Evolutionary conservation across 2,329 filamentous ascomycete species (phyloP).

Genomic region (Paraphoma sp.): DNA sequence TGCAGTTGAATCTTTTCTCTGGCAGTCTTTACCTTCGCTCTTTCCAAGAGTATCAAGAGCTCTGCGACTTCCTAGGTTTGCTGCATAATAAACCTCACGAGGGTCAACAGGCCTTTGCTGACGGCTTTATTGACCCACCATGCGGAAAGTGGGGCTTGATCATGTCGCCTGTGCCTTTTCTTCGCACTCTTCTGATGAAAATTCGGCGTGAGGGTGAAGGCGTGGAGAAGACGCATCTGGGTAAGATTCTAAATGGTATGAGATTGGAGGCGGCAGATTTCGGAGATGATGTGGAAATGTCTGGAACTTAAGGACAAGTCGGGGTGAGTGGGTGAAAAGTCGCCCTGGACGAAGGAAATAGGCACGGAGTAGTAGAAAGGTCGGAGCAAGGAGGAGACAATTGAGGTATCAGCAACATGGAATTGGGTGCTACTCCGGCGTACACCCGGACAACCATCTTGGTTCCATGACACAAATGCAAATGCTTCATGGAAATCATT

Average conservation of each 20-base stretch:
- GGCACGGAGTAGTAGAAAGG: too few relatives aligned
- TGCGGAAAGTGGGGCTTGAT: constrained; percentile 40
- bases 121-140: constrained; percentile 46
- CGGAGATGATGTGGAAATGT: too few relatives aligned
- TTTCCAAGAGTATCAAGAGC: constrained; percentile 60
- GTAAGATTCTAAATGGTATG: constrained; percentile 46
- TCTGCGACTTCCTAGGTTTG: constrained; percentile 62
- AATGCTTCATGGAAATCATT: not conserved
- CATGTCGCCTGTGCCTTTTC: constrained; percentile 51
- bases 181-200: constrained; percentile 45
- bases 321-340: too few relatives aligned
- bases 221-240: constrained; percentile 55
- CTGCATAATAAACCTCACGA: constrained; percentile 31
- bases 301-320: too few relatives aligned
- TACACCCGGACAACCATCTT: too few relatives aligned
- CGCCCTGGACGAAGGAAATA: too few relatives aligned
- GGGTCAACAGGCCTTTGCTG: constrained; percentile 33
- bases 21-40: constrained; percentile 69
- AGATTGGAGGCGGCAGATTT: constrained; percentile 46
- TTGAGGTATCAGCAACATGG: too few relatives aligned
- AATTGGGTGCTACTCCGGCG: too few relatives aligned
- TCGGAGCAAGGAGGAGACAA: too few relatives aligned
- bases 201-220: constrained; percentile 44
- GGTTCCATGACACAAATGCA: not conserved
- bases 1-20: constrained; percentile 69